Conservation (phyloP, 495 filamentous ascomycete genomes). For the Penicillium bovifimosum region DNA sequence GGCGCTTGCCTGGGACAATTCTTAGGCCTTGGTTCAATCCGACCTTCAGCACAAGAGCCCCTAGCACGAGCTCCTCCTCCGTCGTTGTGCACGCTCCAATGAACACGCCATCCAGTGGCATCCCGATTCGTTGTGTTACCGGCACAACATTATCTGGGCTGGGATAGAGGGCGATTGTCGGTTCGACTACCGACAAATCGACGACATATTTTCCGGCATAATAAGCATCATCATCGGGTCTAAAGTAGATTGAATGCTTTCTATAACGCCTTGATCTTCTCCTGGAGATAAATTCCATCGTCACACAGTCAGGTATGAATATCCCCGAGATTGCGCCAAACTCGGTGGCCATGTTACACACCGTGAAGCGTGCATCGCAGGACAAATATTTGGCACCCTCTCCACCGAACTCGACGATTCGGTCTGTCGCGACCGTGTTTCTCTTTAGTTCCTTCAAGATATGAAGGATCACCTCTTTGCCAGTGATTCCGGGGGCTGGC, state of each 20-base stretch:
- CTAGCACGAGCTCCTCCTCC: slow-evolving; percentile 44
- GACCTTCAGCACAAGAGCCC: slow-evolving; percentile 33
- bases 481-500: slow-evolving; percentile 28
- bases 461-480: slow-evolving; percentile 45
- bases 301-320: slow-evolving; percentile 40
- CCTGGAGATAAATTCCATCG: background rate
- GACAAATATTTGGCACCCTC: slow-evolving; percentile 31
- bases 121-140: slow-evolving; percentile 20
- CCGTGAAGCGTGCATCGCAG: slow-evolving; percentile 44
- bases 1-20: slow-evolving; percentile 28
- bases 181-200: background rate
- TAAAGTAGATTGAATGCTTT: background rate
- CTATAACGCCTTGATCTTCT: slow-evolving; percentile 20
- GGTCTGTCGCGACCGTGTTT: slow-evolving; percentile 42
- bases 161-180: background rate
- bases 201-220: background rate
- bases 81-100: slow-evolving; percentile 48
- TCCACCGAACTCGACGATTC: slow-evolving; percentile 43
- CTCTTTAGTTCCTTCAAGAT: slow-evolving; percentile 40
- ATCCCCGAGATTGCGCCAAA: slow-evolving; percentile 42
- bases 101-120: slow-evolving; percentile 40
- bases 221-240: background rate
- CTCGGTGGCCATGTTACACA: slow-evolving; percentile 46
- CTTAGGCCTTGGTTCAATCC: slow-evolving; percentile 27
- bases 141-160: background rate